Evolutionary conservation across 2,329 filamentous ascomycete genomes (phyloP), one percentile per base, ranked within the genome.

Genomic region (Sarocladium kiliense): DNA sequence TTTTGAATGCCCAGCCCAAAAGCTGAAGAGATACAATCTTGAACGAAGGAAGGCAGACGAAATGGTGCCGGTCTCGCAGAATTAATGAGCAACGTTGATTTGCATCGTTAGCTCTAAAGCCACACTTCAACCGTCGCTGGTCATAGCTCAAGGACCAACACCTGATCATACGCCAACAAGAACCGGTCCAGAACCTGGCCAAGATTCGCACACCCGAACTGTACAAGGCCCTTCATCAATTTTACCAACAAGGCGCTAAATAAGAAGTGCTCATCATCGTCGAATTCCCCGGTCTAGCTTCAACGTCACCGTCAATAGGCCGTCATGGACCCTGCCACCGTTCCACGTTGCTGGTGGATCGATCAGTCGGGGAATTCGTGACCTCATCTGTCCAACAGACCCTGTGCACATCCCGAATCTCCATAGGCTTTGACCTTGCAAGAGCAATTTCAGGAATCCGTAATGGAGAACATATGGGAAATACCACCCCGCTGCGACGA

Each of bases 271-370:
- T 41, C 30, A 34, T 12, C 11, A 10, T 7, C n/a, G 11, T 41
- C 18, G 10, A 12, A 7, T 21, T 44, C 9, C 41, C 3, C 16
- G n/a, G 36, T 9, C 36, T 39, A 25, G 41, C 21, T 25, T n/a
- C n/a, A n/a, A n/a, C 41, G 41, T 25, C 44, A 49, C 44, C 44
- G 26, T 49, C 44, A 32, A 30, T 49, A 49, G 44, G 16, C 3
- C 44, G 10, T 32, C 44, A 32, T 32, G 25, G 44, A 27, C 23
- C 23, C 44, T 49, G 25, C 26, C 16, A 30, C 23, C 16, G 25
- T 19, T 10, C 30, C 47, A 34, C 27, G 47, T 51, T 36, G 27
- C 30, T 19, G 27, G 47, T 51, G 47, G 26, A 51, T 21, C 19
- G 18, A 6, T 34, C 30, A 18, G 18, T 51, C 27, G 27, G 47